Base-by-base conservation (phyloP, 2,329 filamentous ascomycete species). In the Geosmithia flava region DNA sequence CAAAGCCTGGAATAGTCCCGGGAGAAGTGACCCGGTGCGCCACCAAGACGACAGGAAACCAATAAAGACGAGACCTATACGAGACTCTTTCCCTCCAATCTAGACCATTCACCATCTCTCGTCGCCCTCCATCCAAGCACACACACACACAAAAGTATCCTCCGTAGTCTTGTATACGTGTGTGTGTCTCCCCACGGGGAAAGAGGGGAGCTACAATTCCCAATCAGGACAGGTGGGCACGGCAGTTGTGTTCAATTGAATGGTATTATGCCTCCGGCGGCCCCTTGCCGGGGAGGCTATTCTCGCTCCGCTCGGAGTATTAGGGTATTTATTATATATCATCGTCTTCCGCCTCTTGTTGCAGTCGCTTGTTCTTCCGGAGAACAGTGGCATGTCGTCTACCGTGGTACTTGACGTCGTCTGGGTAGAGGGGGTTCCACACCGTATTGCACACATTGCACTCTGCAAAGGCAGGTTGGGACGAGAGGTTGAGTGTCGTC, bases 401-500 rank as follows among this genome's bases (percentile, higher is more conserved):
- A 2, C 58, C 55, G 48, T 71, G 68, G 16, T 61, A 68, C 49
- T 65, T 70, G 16, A 69, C 68, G 48, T 71, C 68, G 27, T 64
- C 64, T 3, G 68, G 67, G 48, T 65, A 66, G 5, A 69, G 53
- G 0, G 68, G 68, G 46, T 71, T 71, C 60, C 66, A 71, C 7
- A 71, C 64, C 1, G 61, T 69, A 47, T 69, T 58, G 52, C 68
- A 71, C 2, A 62, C 49, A 46, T 60, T 67, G 52, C 68, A 71
- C 48, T 71, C 68, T 2, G 66, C 62, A 50, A 71, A 70, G 1
- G 67, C 56, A 3, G 67, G 64, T 23, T 65, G 60, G 1, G 62
- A 58, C 0, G 68, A 69, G 2, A 71, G 56, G 33, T 71, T 70
- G n/a, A 71, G 59, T 1, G 68, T 71, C 2, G 65, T 71, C 46